Evolutionary conservation across 306 rosid species (phyloP), one percentile per base, ranked within the genome.

Genomic region (Sicyos edulis): DNA sequence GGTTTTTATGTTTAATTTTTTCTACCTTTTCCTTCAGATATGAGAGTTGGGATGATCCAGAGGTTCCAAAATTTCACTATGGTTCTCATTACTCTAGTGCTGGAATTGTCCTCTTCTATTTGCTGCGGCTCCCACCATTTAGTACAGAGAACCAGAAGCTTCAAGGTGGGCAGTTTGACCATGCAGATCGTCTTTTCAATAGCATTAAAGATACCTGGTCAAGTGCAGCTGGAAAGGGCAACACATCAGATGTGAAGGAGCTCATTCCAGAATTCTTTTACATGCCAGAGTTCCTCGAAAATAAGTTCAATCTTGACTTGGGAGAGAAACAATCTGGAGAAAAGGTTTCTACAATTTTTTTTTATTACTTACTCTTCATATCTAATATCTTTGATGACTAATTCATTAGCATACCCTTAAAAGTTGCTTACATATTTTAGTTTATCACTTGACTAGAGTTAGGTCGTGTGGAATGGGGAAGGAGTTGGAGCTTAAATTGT

Each of bases 51-150:
- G 99, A 95, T 78, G 99, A 95, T 79, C 99, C 99, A 1, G 99
- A 95, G 88, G 90, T 95, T 59, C 99, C 99, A 13, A 95, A 95
- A 79, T 95, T 95, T 82, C 97, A 95, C 77, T 95, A 95, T 65
- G 99, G 99, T 72, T 95, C 99, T 66, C 99, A 95, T 85, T 95
- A 95, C 83, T 95, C 99, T 74, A 95, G 99, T 89, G 99, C 99
- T 84, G 99, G 99, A 80, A 95, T 91, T 73, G 99, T 95, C 71
- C 97, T 95, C 53, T 95, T 91, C 83, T 95, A 95, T 85, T 90
- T 95, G 78, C 86, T 95, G 61, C 97, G 99, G 67, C 82, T 95
- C 72, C 99, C 99, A 13, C 97, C 99, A 53, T 95, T 95, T 80
- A 91, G 99, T 79, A 37, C 77, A 40, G 99, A 95, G 88, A 95